These are phyloP conservation scores for Pleurotus cornucopiae DNA, from an alignment of 768 basidiomycete genomes.

Conservation along the genomic window DNA sequence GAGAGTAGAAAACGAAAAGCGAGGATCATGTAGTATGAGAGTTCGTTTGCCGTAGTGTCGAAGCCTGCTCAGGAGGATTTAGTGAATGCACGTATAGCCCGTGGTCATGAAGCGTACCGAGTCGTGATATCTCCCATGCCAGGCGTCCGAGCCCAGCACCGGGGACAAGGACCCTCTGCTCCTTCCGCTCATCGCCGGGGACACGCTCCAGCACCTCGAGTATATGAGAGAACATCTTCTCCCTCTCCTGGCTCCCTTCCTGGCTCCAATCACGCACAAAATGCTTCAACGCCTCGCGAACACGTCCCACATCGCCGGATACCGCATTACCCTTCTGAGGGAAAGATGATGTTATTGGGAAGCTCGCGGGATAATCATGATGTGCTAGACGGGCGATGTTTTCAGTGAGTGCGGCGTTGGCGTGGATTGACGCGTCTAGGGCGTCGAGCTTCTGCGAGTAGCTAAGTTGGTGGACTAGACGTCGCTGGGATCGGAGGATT, in stretches of 20 bases:
- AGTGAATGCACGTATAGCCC: too few species aligned
- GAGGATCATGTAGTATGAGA: slow-evolving; percentile 64
- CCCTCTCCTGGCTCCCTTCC: slow-evolving; percentile 53
- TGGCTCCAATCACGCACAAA: slow-evolving; percentile 69
- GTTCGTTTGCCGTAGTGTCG: slow-evolving; percentile 56
- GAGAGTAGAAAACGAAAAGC: slow-evolving; percentile 57
- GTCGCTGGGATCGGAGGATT: slow-evolving; percentile 42
- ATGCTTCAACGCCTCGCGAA: slow-evolving; percentile 61
- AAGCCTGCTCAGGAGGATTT: slow-evolving; percentile 33
- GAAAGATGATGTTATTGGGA: slow-evolving; percentile 10
- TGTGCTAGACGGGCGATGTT: slow-evolving; percentile 36
- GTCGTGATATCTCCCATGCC: slow-evolving; percentile 63
- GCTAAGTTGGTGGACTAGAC: slow-evolving; percentile 45
- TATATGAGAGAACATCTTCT: slow-evolving; percentile 51
- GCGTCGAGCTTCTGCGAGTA: slow-evolving; percentile 50
- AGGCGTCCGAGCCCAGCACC: slow-evolving; percentile 62
- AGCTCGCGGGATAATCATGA: slow-evolving; percentile 17
- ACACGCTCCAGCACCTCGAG: slow-evolving; percentile 39
- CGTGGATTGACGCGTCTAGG: slow-evolving; percentile 33
- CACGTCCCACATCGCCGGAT: slow-evolving; percentile 23
- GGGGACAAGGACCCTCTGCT: slow-evolving; percentile 51
- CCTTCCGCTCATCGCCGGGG: slow-evolving; percentile 20
- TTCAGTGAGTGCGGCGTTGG: slow-evolving; percentile 33
- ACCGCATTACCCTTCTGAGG: slow-evolving; percentile 10
- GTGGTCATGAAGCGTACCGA: slow-evolving; percentile 33